Base-by-base conservation (phyloP, 2,329 filamentous ascomycete genomes). In the Volutella citrinella region DNA sequence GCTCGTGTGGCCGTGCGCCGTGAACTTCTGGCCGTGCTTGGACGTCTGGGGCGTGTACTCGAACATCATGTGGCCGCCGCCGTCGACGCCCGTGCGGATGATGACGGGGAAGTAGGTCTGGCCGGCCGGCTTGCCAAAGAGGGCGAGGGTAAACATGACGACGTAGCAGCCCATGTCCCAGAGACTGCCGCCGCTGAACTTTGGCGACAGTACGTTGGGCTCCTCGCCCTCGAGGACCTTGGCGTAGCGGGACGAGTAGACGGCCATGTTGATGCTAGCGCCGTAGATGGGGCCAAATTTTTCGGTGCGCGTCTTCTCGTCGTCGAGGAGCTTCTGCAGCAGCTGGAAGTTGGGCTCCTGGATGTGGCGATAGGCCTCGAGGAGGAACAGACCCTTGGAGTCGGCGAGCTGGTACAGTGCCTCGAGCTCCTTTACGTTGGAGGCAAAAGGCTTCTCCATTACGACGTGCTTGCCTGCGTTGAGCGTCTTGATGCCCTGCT, bases 101-200 rank as follows among this genome's bases (percentile, higher is more conserved):
- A 38, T 28, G 4, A 30, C 31, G 0, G 45, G 45, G 7, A 27
- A 40, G 9, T 48, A 48, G 12, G 24, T 13, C 16, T 48, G 38
- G 9, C 16, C 21, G 8, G 38, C 8, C 22, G 45, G 45, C 6
- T 24, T 37, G 2, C 45, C 45, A 3, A 48, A 48, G 3, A 48
- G 45, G 0, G 45, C 28, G 1, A 48, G 14, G 3, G 45, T 30
- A 2, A 48, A 48, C 20, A 46, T 48, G 21, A 48, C 45, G 9
- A 32, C 32, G 15, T 48, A 48, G 4, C 45, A 47, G 1, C 45
- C 45, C 45, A 48, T 48, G 16, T 48, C 45, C 45, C 45, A 48
- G 1, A 48, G 14, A 10, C 32, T 35, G 3, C 45, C 45, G 6
- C 45, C 45, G 4, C 45, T 48, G 6, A 48, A 40, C 8, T 40